These are phyloP conservation scores for Picochlorum sp. DNA, from an alignment of 139 green algal genomes.

Conservation along the genomic window DNA sequence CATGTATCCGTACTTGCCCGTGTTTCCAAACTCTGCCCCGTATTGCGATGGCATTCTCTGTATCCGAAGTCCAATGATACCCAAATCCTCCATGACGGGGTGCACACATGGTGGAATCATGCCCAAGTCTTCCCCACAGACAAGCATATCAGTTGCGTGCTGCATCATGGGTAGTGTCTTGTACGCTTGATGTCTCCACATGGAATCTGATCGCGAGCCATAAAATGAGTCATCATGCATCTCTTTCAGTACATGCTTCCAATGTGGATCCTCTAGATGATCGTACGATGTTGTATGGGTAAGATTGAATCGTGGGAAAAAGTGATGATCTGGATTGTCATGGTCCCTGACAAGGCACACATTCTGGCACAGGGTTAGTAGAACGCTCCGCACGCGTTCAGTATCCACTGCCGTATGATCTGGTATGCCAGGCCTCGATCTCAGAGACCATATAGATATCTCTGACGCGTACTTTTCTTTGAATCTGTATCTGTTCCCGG, in stretches of 20 bases:
- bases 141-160: slow-evolving; percentile 77
- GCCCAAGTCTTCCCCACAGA: slow-evolving; percentile 92
- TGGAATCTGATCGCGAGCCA: slow-evolving; percentile 44
- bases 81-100: slow-evolving; percentile 80
- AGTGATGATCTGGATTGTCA: slow-evolving; percentile 35
- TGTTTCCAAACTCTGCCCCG: slow-evolving; percentile 56
- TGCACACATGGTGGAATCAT: slow-evolving; percentile 87
- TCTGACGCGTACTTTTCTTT: slow-evolving; percentile 38
- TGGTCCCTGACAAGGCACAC: slow-evolving; percentile 73
- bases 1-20: slow-evolving; percentile 62
- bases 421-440: slow-evolving; percentile 41
- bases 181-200: slow-evolving; percentile 72
- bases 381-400: slow-evolving; percentile 35
- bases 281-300: slow-evolving; percentile 60
- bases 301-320: slow-evolving; percentile 72
- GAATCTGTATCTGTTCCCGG: slow-evolving; percentile 29
- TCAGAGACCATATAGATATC: slow-evolving; percentile 32
- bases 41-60: slow-evolving; percentile 72
- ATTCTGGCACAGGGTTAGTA: slow-evolving; percentile 76
- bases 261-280: slow-evolving; percentile 51
- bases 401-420: slow-evolving; percentile 49
- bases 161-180: slow-evolving; percentile 78
- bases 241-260: slow-evolving; percentile 44
- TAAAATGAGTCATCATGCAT: slow-evolving; percentile 90
- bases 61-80: slow-evolving; percentile 81